These are phyloP conservation scores for Pythium aristosporum DNA, from an alignment of 352 stramenopile species.

Conservation along the genomic window DNA sequence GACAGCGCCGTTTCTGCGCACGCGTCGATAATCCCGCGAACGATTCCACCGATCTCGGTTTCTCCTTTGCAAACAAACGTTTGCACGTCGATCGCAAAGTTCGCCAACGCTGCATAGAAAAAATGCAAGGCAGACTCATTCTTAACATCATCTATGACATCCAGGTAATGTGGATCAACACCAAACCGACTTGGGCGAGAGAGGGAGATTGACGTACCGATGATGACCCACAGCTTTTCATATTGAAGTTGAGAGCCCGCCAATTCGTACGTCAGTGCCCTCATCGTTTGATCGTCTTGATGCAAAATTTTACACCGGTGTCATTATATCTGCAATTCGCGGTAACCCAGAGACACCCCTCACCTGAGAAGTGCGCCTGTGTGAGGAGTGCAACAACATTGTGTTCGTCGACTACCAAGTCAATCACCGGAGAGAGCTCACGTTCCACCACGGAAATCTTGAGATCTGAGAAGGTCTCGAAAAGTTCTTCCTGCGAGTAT, in stretches of 20 bases:
- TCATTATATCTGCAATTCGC: background rate
- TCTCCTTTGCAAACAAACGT: conserved; percentile 35
- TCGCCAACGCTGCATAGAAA: conserved; percentile 58
- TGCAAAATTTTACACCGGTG: background rate
- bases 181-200: background rate
- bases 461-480: conserved; percentile 64
- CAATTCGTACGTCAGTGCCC: conserved; percentile 55
- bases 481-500: conserved; percentile 48
- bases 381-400: conserved; percentile 54
- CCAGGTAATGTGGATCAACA: background rate
- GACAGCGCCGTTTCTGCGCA: conserved; percentile 52
- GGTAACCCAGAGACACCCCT: background rate
- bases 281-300: conserved; percentile 46
- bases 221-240: conserved; percentile 60
- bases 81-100: conserved; percentile 55
- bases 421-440: conserved; percentile 49
- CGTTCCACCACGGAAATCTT: conserved; percentile 59
- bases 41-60: conserved; percentile 37
- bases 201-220: conserved; percentile 35
- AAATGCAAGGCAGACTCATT: conserved; percentile 29
- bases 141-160: conserved; percentile 5
- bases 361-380: conserved; percentile 42
- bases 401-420: conserved; percentile 66
- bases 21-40: conserved; percentile 52
- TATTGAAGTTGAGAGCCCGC: conserved; percentile 57